Evolutionary conservation across 768 basidiomycete species (phyloP).

Genomic region (Zangia roseola): DNA sequence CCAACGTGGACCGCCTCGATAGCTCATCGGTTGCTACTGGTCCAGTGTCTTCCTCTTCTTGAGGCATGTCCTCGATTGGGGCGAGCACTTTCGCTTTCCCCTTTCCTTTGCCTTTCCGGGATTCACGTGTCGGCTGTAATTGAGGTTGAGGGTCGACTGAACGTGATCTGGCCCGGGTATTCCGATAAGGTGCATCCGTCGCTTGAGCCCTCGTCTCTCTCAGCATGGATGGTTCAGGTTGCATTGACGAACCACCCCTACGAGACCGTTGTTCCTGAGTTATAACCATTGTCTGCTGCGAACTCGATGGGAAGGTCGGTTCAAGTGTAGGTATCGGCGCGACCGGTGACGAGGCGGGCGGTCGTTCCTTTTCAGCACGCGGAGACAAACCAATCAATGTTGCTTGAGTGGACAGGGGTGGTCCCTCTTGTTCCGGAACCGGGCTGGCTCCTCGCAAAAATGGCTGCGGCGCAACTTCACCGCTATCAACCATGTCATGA

Average conservation of each 20-base stretch:
- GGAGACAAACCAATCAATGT: slow-evolving; percentile 26
- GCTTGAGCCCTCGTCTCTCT: background rate
- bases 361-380: background rate
- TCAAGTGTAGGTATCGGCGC: background rate
- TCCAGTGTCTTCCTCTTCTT: background rate
- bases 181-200: slow-evolving; percentile 13
- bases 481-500: slow-evolving; percentile 6
- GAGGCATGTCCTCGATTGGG: slow-evolving; percentile 1
- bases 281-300: slow-evolving; percentile 10
- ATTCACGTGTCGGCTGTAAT: background rate
- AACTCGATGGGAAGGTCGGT: slow-evolving; percentile 1
- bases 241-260: slow-evolving; percentile 8
- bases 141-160: slow-evolving; percentile 16
- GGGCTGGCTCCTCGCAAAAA: background rate
- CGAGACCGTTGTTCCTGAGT: slow-evolving; percentile 4
- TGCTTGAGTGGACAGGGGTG: slow-evolving; percentile 22
- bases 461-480: background rate
- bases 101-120: slow-evolving; percentile 1
- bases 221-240: slow-evolving; percentile 11
- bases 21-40: background rate
- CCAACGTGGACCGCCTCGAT: slow-evolving; percentile 6
- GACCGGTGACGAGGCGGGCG: background rate
- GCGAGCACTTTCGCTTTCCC: slow-evolving; percentile 3
- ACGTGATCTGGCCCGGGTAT: slow-evolving; percentile 22
- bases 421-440: slow-evolving; percentile 1